Percentiles rank a stretch among this genome's conserved stretches.
Evolutionary conservation across 306 rosid genomes (phyloP).

Genomic region (Medicago ruthenica): DNA sequence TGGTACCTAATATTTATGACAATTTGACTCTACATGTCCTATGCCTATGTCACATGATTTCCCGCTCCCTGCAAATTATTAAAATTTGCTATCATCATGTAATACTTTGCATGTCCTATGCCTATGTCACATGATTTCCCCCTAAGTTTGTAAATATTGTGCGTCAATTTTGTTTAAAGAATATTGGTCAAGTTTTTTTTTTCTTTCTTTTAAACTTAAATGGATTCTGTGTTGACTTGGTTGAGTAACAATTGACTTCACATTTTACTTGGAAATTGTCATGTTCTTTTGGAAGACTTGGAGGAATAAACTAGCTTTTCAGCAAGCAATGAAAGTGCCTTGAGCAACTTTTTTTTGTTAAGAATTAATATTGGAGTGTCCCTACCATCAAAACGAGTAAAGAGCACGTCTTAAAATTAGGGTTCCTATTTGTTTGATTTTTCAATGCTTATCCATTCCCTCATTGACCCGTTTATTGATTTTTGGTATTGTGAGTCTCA

Average conservation of each 20-base stretch:
- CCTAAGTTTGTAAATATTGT: neutral
- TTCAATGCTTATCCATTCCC: neutral
- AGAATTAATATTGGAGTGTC: neutral
- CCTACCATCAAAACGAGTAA: neutral
- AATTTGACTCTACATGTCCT: neutral
- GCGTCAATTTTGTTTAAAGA: neutral
- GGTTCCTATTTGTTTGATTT: neutral
- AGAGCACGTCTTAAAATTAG: neutral
- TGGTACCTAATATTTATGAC: neutral
- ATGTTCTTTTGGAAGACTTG: neutral
- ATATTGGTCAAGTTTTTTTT: no score
- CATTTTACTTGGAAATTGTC: neutral
- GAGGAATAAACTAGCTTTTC: neutral
- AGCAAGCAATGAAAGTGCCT: neutral
- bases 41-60: constrained; percentile 6
- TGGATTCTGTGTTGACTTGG: neutral
- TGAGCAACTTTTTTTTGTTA: neutral
- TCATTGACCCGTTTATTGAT: neutral
- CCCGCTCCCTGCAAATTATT: constrained; percentile 7
- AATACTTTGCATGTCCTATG: constrained; percentile 8
- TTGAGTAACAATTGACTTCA: constrained; percentile 2
- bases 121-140: neutral
- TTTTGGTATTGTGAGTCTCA: neutral
- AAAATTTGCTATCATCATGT: constrained; percentile 6
- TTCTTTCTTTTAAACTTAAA: no score